These are phyloP conservation scores for Trichophyton equinum DNA, from an alignment of 2,329 filamentous ascomycete genomes.

Conservation along the genomic window DNA sequence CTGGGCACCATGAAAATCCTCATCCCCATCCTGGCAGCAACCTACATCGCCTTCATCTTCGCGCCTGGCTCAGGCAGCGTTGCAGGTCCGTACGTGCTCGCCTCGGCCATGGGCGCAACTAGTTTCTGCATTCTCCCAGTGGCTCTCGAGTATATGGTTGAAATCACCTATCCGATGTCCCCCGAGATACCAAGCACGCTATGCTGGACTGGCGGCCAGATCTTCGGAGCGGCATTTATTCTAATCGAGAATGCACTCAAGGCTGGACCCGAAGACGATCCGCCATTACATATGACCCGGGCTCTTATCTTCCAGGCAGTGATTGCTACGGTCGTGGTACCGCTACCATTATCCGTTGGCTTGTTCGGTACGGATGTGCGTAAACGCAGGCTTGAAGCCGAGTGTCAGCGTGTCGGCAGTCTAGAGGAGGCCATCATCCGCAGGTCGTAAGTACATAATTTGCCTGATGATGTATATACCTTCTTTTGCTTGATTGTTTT, in stretches of 20 bases:
- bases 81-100: conserved; percentile 56
- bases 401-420: conserved; percentile 13
- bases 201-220: conserved; percentile 75
- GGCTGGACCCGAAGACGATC: conserved; percentile 38
- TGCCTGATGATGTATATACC: too few relatives aligned
- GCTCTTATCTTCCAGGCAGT: conserved; percentile 70
- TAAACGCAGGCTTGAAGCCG: conserved; percentile 30
- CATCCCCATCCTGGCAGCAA: conserved; percentile 59
- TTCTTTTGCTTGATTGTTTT: background rate
- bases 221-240: conserved; percentile 75
- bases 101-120: conserved; percentile 62
- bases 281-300: conserved; percentile 59
- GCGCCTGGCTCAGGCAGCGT: conserved; percentile 49
- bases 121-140: conserved; percentile 73
- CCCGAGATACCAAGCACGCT: conserved; percentile 76
- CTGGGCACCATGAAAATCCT: conserved; percentile 58
- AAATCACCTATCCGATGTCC: conserved; percentile 74
- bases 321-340: conserved; percentile 51
- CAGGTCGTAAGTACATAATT: background rate
- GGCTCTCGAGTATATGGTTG: conserved; percentile 72
- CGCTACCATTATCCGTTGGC: conserved; percentile 57
- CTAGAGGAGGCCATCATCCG: background rate
- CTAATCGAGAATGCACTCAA: conserved; percentile 64
- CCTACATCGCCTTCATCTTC: conserved; percentile 69
- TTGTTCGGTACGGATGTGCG: conserved; percentile 48